Evolutionary conservation across 1,139 yeast genomes (phyloP).

Genomic region (Schwanniomyces etchellsii): DNA sequence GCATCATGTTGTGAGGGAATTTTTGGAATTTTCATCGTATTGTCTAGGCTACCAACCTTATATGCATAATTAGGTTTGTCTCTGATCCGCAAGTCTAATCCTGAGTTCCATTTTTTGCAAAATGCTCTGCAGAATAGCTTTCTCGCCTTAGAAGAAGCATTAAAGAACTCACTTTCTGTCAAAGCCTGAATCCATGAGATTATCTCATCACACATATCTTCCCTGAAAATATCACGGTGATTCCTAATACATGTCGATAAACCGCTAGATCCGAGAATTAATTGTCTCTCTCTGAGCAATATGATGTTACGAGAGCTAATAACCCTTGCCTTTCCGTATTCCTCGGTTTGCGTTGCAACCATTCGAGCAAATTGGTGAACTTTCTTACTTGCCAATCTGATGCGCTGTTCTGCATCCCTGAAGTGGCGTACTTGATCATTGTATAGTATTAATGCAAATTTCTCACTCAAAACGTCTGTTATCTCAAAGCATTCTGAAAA

Average conservation of each 20-base stretch:
- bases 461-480: slow-evolving; percentile 39
- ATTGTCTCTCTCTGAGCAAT: slow-evolving; percentile 49
- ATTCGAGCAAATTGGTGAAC: slow-evolving; percentile 64
- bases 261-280: slow-evolving; percentile 52
- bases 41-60: slow-evolving; percentile 28
- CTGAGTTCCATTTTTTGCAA: slow-evolving; percentile 50
- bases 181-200: slow-evolving; percentile 60
- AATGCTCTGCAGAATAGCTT: slow-evolving; percentile 52
- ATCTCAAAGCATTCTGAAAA: slow-evolving; percentile 11
- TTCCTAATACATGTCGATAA: slow-evolving; percentile 63
- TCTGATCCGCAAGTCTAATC: slow-evolving; percentile 27
- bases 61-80: slow-evolving; percentile 13
- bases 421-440: slow-evolving; percentile 78
- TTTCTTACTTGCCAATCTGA: slow-evolving; percentile 60
- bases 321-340: slow-evolving; percentile 66
- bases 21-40: slow-evolving; percentile 29
- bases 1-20: slow-evolving; percentile 11
- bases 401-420: slow-evolving; percentile 65
- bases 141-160: slow-evolving; percentile 42
- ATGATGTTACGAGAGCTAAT: slow-evolving; percentile 49
- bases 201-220: slow-evolving; percentile 75
- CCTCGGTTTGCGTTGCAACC: slow-evolving; percentile 63
- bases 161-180: slow-evolving; percentile 50
- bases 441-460: slow-evolving; percentile 59
- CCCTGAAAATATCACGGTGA: slow-evolving; percentile 67